Evolutionary conservation across 352 stramenopile species (phyloP).

Genomic region (Globisporangium parvum): DNA sequence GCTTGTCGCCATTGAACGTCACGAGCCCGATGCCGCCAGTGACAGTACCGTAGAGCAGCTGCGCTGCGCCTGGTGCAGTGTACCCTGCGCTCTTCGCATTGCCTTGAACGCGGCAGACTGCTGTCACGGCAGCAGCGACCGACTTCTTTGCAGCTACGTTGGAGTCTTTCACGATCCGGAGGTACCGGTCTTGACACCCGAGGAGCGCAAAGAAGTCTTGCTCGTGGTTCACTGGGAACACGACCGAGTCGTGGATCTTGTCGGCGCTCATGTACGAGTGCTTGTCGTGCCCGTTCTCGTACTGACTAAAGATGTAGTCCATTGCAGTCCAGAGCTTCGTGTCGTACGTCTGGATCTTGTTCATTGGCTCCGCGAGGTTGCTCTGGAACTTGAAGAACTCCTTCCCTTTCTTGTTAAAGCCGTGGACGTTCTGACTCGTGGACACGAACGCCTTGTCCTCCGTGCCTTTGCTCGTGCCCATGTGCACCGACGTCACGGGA

Average conservation of each 20-base stretch:
- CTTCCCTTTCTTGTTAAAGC: constrained; percentile 83
- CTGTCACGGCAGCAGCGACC: constrained; percentile 39
- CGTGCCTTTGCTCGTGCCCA: constrained; percentile 64
- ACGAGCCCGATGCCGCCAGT: constrained; percentile 49
- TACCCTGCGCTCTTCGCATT: constrained; percentile 11
- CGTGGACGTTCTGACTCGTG: constrained; percentile 62
- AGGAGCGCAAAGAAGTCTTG: constrained; percentile 60
- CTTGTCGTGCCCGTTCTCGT: constrained; percentile 75
- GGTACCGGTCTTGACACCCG: constrained; percentile 68
- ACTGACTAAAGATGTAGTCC: constrained; percentile 79
- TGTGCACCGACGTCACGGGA: constrained; percentile 57
- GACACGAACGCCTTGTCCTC: constrained; percentile 71
- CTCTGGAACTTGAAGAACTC: constrained; percentile 86
- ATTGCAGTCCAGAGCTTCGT: constrained; percentile 69
- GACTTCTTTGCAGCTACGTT: constrained; percentile 59
- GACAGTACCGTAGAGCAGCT: constrained; percentile 70
- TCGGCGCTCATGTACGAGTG: constrained; percentile 74
- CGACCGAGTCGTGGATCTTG: constrained; percentile 73
- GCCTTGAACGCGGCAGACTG: constrained; percentile 31
- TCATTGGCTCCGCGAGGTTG: constrained; percentile 77
- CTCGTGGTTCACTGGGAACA: constrained; percentile 48
- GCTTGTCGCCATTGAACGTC: constrained; percentile 64
- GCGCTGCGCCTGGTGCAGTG: constrained; percentile 16
- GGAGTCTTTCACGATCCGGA: constrained; percentile 59
- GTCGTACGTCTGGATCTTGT: constrained; percentile 61